phyloP scores from a whole-genome alignment of 2,329 filamentous ascomycete genomes.

The Albophoma yamanashiensis region DNA sequence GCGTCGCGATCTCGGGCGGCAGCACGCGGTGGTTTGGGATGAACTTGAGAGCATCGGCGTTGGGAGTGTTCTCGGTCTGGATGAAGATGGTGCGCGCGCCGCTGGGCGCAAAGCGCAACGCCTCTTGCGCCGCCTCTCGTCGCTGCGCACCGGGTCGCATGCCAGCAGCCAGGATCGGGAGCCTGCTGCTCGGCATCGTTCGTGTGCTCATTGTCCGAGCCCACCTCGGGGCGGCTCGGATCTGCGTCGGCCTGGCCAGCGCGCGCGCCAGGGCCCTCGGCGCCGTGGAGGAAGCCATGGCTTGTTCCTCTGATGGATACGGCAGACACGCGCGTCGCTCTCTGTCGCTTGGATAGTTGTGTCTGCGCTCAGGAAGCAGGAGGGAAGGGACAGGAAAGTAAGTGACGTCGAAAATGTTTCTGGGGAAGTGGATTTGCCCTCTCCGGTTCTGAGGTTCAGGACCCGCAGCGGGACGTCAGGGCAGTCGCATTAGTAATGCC shows the following conservation, averaged over 20 bases:
- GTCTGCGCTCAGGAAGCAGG: not conserved
- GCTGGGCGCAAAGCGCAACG: conserved; percentile 4
- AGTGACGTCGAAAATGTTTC: not conserved
- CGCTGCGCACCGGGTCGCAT: conserved; percentile 5
- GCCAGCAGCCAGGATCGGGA: conserved; percentile 8
- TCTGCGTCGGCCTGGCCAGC: conserved; percentile 10
- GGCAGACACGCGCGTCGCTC: not conserved
- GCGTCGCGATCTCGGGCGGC: conserved; percentile 58
- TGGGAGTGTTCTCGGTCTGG: conserved; percentile 90
- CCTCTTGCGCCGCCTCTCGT: not conserved
- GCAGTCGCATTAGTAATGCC: conserved; percentile 20
- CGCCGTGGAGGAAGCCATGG: conserved; percentile 14
- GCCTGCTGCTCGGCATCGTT: conserved; percentile 1
- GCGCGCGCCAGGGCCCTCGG: conserved; percentile 12
- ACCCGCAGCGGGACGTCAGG: not conserved
- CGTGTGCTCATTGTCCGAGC: conserved; percentile 17
- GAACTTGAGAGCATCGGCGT: conserved; percentile 94
- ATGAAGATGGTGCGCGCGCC: conserved; percentile 80
- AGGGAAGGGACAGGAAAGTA: not conserved
- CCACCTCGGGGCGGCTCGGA: conserved; percentile 13
- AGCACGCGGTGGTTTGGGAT: conserved; percentile 82
- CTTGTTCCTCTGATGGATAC: not conserved
- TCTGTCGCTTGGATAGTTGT: not conserved
- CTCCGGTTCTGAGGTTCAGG: not conserved
- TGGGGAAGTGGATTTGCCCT: not conserved